phyloP scores from a whole-genome alignment of 495 filamentous ascomycete genomes.

The Thermochaetoides thermophila region DNA sequence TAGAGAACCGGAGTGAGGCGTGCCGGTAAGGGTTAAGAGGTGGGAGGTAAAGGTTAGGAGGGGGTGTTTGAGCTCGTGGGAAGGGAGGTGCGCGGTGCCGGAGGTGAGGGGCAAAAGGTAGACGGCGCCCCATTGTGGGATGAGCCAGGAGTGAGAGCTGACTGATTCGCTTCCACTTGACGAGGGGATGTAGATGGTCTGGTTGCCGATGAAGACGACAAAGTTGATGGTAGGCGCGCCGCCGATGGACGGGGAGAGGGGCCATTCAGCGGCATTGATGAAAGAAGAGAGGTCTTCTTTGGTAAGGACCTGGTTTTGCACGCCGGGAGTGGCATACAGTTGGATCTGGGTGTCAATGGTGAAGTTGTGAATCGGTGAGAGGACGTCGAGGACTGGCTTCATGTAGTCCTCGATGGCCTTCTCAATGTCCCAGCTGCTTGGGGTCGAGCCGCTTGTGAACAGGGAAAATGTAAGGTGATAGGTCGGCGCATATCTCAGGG shows the following conservation, averaged over 20 bases:
- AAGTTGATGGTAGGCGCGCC: slow-evolving; percentile 90
- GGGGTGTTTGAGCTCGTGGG: slow-evolving; percentile 53
- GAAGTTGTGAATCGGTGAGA: slow-evolving; percentile 80
- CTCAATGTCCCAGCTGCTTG: slow-evolving; percentile 87
- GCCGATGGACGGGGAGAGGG: slow-evolving; percentile 84
- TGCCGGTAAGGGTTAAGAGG: slow-evolving; percentile 75
- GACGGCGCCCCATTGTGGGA: slow-evolving; percentile 95
- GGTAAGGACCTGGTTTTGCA: slow-evolving; percentile 49
- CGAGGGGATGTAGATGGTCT: slow-evolving; percentile 23
- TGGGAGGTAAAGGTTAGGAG: slow-evolving; percentile 86
- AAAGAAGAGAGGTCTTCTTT: slow-evolving; percentile 86
- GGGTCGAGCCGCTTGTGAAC: slow-evolving; percentile 61
- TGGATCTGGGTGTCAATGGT: slow-evolving; percentile 95
- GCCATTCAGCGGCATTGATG: slow-evolving; percentile 97
- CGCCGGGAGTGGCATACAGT: slow-evolving; percentile 72
- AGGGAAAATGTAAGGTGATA: slow-evolving; percentile 95
- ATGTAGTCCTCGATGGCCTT: slow-evolving; percentile 68
- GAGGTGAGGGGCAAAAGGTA: slow-evolving; percentile 55
- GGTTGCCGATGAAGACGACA: slow-evolving; percentile 62
- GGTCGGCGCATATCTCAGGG: slow-evolving; percentile 81
- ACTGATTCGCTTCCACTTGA: slow-evolving; percentile 33
- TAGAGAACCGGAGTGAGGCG: slow-evolving; percentile 63
- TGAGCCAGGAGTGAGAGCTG: slow-evolving; percentile 76
- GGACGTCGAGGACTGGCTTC: slow-evolving; percentile 59
- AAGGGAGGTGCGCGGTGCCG: slow-evolving; percentile 21